Percentiles rank a stretch among this genome's conserved stretches.
These are phyloP conservation scores for Phytophthora pistaciae DNA, from an alignment of 352 stramenopile genomes.

Conservation along the genomic window DNA sequence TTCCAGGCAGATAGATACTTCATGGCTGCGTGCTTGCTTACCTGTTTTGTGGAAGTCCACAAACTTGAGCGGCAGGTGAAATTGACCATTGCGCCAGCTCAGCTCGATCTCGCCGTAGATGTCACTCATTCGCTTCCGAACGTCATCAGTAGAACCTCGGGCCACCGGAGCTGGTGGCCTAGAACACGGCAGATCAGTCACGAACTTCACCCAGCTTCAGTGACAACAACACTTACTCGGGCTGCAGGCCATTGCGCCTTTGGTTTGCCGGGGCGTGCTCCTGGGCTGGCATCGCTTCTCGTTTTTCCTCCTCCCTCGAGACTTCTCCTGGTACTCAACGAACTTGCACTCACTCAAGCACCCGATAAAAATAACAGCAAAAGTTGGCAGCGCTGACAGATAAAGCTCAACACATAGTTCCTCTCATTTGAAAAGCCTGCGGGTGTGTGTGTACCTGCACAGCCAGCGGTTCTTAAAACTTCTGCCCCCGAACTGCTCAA, in stretches of 20 bases:
- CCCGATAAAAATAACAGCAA: slow-evolving; percentile 32
- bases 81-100: slow-evolving; percentile 49
- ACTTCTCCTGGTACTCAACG: slow-evolving; percentile 12
- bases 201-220: neutral
- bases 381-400: slow-evolving; percentile 1
- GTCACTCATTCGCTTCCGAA: slow-evolving; percentile 58
- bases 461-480: neutral
- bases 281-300: slow-evolving; percentile 14
- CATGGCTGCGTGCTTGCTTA: slow-evolving; percentile 4
- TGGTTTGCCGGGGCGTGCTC: neutral
- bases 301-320: neutral
- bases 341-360: neutral
- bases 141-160: slow-evolving; percentile 43
- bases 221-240: slow-evolving; percentile 19
- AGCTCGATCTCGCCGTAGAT: slow-evolving; percentile 79
- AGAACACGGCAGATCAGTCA: neutral
- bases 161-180: slow-evolving; percentile 18
- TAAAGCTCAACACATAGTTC: slow-evolving; percentile 39
- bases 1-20: neutral
- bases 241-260: slow-evolving; percentile 9
- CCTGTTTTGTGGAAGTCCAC: slow-evolving; percentile 70
- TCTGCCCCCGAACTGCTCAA: neutral
- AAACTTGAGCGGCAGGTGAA: slow-evolving; percentile 77
- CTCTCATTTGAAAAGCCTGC: slow-evolving; percentile 18
- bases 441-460: neutral